phyloP scores from a whole-genome alignment of 495 filamentous ascomycete genomes.

The Tuber melanosporum region DNA sequence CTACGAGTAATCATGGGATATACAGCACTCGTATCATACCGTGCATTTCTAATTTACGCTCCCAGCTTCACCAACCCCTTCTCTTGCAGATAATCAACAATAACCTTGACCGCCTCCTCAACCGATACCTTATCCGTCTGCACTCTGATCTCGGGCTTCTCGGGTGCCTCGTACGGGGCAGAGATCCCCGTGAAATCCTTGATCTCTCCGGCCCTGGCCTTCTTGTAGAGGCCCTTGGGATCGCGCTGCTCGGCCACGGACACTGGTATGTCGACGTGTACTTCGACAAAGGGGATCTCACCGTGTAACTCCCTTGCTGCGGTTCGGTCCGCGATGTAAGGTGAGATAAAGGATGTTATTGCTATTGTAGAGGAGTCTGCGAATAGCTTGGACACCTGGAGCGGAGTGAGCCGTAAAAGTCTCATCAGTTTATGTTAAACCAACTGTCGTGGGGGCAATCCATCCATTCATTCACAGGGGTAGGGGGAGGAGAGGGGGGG shows the following conservation, averaged over 20 bases:
- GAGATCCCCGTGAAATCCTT: slow-evolving; percentile 95
- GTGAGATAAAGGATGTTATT: slow-evolving; percentile 94
- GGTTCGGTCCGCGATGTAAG: slow-evolving; percentile 77
- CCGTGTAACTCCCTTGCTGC: slow-evolving; percentile 74
- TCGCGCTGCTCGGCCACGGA: slow-evolving; percentile 90
- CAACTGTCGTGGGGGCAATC: slow-evolving; percentile 1
- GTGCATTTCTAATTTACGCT: not conserved
- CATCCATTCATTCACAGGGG: not conserved
- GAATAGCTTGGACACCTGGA: slow-evolving; percentile 85
- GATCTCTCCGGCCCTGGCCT: slow-evolving; percentile 84
- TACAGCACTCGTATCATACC: not conserved
- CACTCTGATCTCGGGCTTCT: slow-evolving; percentile 77
- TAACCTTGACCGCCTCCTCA: slow-evolving; percentile 75
- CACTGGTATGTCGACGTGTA: slow-evolving; percentile 80
- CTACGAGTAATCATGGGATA: not conserved
- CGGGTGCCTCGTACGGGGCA: slow-evolving; percentile 80
- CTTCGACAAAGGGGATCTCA: slow-evolving; percentile 81
- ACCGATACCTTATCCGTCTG: slow-evolving; percentile 68
- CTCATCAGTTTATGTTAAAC: not conserved
- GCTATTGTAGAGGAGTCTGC: slow-evolving; percentile 81
- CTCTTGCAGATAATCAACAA: slow-evolving; percentile 69
- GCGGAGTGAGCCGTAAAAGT: not conserved
- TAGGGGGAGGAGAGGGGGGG: slow-evolving; percentile 10
- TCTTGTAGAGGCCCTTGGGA: slow-evolving; percentile 96
- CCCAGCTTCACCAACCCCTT: slow-evolving; percentile 54